These are phyloP conservation scores for Apiospora hydei DNA, from an alignment of 2,329 filamentous ascomycete species.

Conservation along the genomic window DNA sequence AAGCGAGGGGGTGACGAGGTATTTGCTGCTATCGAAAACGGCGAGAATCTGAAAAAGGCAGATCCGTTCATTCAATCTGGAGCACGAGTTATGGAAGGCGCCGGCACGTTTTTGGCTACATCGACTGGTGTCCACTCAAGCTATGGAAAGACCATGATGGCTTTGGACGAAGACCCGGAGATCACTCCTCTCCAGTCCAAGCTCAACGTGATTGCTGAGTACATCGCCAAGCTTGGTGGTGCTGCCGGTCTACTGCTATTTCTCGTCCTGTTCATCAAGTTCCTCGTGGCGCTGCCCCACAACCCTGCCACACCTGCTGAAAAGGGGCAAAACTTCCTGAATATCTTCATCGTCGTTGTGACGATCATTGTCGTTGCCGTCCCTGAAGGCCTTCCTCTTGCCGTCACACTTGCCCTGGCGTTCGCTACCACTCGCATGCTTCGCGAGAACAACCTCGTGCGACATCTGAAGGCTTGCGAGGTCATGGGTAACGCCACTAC, in stretches of 20 bases:
- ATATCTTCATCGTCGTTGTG: conserved; percentile 80
- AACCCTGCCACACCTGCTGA: conserved; percentile 64
- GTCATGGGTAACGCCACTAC: conserved; percentile 82
- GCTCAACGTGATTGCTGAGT: conserved; percentile 76
- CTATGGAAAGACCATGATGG: conserved; percentile 78
- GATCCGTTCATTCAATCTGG: conserved; percentile 89
- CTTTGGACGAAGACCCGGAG: conserved; percentile 75
- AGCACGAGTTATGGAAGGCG: conserved; percentile 77
- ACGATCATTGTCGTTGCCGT: conserved; percentile 84
- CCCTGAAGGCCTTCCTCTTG: conserved; percentile 78
- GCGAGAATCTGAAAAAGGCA: conserved; percentile 72
- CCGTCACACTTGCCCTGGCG: conserved; percentile 78
- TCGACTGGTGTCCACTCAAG: conserved; percentile 77
- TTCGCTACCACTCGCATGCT: conserved; percentile 82
- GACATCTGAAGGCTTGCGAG: conserved; percentile 79
- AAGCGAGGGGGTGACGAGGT: conserved; percentile 74
- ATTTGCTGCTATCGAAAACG: conserved; percentile 71
- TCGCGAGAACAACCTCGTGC: conserved; percentile 78
- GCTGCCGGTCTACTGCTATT: conserved; percentile 81
- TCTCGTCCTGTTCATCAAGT: conserved; percentile 85
- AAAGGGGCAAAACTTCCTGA: conserved; percentile 81
- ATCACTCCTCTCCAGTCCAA: conserved; percentile 81
- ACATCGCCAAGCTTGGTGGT: conserved; percentile 80
- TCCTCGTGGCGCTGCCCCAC: conserved; percentile 71
- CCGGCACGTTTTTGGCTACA: conserved; percentile 77